A percentile compares a stretch with the other conserved stretches of the same genome.
Evolutionary conservation across 2,329 filamentous ascomycete species (phyloP).

Genomic region (Lachnellula suecica): DNA sequence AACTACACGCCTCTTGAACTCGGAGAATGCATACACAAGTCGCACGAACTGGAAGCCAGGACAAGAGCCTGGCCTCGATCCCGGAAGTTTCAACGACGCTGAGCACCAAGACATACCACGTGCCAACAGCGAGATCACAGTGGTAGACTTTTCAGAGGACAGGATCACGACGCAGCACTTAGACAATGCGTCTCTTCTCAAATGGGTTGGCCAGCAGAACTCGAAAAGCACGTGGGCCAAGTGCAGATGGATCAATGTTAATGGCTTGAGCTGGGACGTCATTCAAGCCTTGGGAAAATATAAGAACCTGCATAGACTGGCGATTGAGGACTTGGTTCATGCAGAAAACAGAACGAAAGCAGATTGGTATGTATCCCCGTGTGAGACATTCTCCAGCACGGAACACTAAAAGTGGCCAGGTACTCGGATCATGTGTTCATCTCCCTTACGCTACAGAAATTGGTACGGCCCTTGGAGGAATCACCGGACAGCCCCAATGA

Average conservation of each 20-base stretch:
- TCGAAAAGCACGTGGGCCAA: conserved; percentile 62
- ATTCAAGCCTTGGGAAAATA: conserved; percentile 77
- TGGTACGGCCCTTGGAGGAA: conserved; percentile 54
- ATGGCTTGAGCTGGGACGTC: conserved; percentile 92
- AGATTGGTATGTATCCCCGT: conserved; percentile 65
- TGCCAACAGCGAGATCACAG: conserved; percentile 74
- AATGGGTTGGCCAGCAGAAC: conserved; percentile 55
- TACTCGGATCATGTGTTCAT: conserved; percentile 68
- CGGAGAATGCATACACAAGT: conserved; percentile 9
- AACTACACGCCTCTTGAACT: background rate
- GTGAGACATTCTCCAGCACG: background rate
- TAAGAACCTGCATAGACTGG: conserved; percentile 78
- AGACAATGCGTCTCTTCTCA: conserved; percentile 68
- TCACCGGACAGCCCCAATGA: conserved; percentile 13
- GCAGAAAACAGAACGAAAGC: conserved; percentile 83
- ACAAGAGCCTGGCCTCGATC: conserved; percentile 72
- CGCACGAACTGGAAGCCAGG: conserved; percentile 52
- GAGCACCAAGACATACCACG: conserved; percentile 58
- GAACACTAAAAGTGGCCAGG: conserved; percentile 32
- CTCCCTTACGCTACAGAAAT: conserved; percentile 79
- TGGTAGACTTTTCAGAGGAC: conserved; percentile 80
- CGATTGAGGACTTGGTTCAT: conserved; percentile 88
- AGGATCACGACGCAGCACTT: conserved; percentile 67
- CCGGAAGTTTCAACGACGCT: conserved; percentile 62
- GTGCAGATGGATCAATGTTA: conserved; percentile 96